Percentiles rank a stretch among this genome's conserved stretches.
Conservation (phyloP, 177 flowering plant genomes). For the Vitis hybrid region DNA sequence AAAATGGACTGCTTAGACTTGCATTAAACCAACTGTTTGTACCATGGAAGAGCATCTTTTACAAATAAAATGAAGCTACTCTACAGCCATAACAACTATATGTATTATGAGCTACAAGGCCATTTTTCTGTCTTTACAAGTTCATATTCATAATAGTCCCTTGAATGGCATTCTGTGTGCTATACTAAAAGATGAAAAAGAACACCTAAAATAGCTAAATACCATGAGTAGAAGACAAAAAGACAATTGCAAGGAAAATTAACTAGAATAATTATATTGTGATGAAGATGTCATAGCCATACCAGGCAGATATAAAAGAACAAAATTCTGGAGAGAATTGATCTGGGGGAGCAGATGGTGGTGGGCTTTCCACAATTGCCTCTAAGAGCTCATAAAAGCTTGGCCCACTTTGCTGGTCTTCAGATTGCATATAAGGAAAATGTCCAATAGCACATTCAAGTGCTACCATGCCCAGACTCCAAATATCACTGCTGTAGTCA, state of each 20-base stretch:
- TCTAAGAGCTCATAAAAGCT: slow-evolving; percentile 87
- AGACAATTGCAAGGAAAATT: neutral
- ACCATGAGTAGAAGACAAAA: neutral
- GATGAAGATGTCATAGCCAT: slow-evolving; percentile 12
- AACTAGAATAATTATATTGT: neutral
- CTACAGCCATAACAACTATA: neutral
- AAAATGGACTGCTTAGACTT: neutral
- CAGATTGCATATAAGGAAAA: slow-evolving; percentile 81
- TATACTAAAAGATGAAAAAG: too few relatives aligned
- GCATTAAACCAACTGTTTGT: neutral
- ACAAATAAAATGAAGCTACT: too few relatives aligned
- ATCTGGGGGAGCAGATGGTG: slow-evolving; percentile 88
- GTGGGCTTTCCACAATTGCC: slow-evolving; percentile 81
- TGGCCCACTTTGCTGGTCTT: slow-evolving; percentile 70
- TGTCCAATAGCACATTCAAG: slow-evolving; percentile 95
- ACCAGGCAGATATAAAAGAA: slow-evolving; percentile 94
- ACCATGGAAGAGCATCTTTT: too few relatives aligned
- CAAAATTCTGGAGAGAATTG: slow-evolving; percentile 99
- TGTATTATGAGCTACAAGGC: neutral
- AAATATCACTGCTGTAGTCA: slow-evolving; percentile 88
- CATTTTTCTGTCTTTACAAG: too few relatives aligned
- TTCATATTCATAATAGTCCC: too few relatives aligned
- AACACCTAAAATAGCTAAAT: too few relatives aligned
- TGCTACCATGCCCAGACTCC: slow-evolving; percentile 95
- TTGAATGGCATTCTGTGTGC: too few relatives aligned